phyloP scores from a whole-genome alignment of 139 green algal genomes.

The Tetradesmus lagerheimii region DNA sequence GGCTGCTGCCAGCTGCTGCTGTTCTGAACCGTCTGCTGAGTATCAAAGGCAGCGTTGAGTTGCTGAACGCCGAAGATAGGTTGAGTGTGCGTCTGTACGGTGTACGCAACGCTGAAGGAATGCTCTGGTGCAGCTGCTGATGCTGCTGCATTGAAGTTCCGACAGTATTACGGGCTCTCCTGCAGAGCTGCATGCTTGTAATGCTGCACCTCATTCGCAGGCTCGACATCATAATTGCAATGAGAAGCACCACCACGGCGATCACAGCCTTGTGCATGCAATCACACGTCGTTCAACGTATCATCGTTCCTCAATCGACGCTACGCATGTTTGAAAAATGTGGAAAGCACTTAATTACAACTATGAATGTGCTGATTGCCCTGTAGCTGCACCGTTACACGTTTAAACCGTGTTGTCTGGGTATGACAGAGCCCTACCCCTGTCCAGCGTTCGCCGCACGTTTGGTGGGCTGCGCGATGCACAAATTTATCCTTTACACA shows the following conservation, averaged over 20 bases:
- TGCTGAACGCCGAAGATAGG: neutral
- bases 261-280: constrained; percentile 6
- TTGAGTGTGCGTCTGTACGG: neutral
- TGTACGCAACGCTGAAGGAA: neutral
- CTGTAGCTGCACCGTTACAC: neutral
- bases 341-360: no score
- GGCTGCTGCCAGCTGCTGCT: neutral
- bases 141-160: constrained; percentile 4
- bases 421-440: neutral
- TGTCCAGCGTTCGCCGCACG: no score
- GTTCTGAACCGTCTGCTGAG: neutral
- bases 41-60: neutral
- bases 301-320: neutral
- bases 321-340: no score
- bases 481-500: no score
- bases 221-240: neutral
- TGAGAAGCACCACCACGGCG: neutral
- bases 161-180: neutral
- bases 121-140: neutral
- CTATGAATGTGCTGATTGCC: neutral
- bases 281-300: neutral
- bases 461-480: no score
- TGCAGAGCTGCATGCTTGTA: constrained; percentile 5
- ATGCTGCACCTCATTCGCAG: neutral
- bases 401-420: neutral